These are phyloP conservation scores for Melastoma malabathricum DNA, from an alignment of 345 rosid genomes.

Conservation along the genomic window DNA sequence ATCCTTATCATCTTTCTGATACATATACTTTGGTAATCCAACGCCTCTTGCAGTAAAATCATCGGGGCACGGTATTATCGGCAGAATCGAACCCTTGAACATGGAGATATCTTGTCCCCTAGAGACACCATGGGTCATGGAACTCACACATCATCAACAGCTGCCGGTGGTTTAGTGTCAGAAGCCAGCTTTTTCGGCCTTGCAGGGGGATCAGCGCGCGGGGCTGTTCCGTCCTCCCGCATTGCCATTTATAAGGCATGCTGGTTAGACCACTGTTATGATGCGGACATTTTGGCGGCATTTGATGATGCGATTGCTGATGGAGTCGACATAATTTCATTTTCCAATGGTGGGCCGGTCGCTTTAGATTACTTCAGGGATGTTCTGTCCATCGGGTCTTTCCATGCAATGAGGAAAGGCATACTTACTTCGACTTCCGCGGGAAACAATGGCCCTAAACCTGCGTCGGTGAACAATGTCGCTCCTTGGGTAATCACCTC, in stretches of 20 bases:
- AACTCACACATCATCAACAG: conserved; percentile 22
- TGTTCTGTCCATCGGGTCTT: conserved; percentile 21
- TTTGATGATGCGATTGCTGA: conserved; percentile 34
- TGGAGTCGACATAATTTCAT: conserved; percentile 15
- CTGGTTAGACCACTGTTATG: conserved; percentile 16
- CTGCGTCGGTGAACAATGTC: conserved; percentile 4
- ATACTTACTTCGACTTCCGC: conserved; percentile 18
- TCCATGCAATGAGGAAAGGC: conserved; percentile 20
- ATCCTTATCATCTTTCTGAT: background rate
- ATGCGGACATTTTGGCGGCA: conserved; percentile 22
- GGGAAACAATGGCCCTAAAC: conserved; percentile 15
- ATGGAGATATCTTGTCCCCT: conserved; percentile 11
- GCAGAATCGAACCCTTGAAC: background rate
- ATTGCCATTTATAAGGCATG: conserved; percentile 28
- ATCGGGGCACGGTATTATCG: background rate
- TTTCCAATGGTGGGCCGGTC: background rate
- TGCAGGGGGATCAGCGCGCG: conserved; percentile 21
- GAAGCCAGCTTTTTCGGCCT: conserved; percentile 14
- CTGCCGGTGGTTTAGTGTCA: conserved; percentile 13
- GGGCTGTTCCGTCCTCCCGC: conserved; percentile 20
- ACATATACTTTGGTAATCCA: no score
- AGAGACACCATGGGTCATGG: conserved; percentile 18
- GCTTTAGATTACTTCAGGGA: conserved; percentile 8
- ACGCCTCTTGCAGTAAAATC: conserved; percentile 4
- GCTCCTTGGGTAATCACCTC: conserved; percentile 29